These are phyloP conservation scores for Juglanconis oblonga DNA, from an alignment of 2,329 filamentous ascomycete genomes.

Conservation along the genomic window DNA sequence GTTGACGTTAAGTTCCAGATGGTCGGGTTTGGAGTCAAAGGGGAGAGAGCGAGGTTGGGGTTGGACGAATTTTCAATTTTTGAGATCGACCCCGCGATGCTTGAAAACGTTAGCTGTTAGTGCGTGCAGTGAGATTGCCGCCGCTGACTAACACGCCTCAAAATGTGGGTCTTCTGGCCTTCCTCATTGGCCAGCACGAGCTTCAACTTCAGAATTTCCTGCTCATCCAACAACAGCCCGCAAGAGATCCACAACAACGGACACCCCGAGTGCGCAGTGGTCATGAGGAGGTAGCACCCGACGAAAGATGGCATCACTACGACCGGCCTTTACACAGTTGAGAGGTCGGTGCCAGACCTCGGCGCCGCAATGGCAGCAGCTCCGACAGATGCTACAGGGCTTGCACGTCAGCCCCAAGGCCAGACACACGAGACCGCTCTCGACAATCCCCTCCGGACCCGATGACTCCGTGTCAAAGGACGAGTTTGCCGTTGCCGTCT, in stretches of 20 bases:
- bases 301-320: slow-evolving; percentile 17
- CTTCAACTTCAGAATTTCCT: neutral
- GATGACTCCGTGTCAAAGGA: neutral
- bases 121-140: neutral
- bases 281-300: slow-evolving; percentile 17
- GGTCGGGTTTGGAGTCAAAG: slow-evolving; percentile 22
- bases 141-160: neutral
- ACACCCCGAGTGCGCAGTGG: slow-evolving; percentile 10
- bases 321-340: slow-evolving; percentile 16
- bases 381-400: slow-evolving; percentile 14
- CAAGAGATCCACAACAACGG: slow-evolving; percentile 1
- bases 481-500: slow-evolving; percentile 1
- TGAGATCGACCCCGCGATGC: neutral
- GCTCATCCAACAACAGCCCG: neutral
- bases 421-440: slow-evolving; percentile 10
- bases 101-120: neutral
- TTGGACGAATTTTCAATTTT: slow-evolving; percentile 3
- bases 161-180: neutral
- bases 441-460: slow-evolving; percentile 7
- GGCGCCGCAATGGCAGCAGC: slow-evolving; percentile 20
- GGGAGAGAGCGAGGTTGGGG: slow-evolving; percentile 4
- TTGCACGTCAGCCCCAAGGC: slow-evolving; percentile 12
- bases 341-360: slow-evolving; percentile 14
- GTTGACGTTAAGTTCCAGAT: slow-evolving; percentile 10
- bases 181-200: neutral